These are phyloP conservation scores for Aspergillus sp. DNA, from an alignment of 2,329 filamentous ascomycete genomes.

Conservation along the genomic window DNA sequence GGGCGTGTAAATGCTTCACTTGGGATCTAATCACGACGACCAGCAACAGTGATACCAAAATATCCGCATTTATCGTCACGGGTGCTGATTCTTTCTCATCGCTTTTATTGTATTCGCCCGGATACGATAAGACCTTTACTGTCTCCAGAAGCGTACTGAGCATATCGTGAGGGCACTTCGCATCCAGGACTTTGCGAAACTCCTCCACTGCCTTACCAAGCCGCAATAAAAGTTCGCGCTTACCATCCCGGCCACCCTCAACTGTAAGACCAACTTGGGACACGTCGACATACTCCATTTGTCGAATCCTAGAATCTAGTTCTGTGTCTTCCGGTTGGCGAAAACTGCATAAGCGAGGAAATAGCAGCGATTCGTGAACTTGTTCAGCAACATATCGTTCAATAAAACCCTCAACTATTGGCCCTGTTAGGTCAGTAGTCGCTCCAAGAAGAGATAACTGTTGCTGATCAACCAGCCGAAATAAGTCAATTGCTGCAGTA, in stretches of 20 bases:
- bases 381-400: conserved; percentile 94
- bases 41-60: conserved; percentile 84
- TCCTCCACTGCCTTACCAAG: conserved; percentile 79
- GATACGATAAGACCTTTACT: conserved; percentile 77
- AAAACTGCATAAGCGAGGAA: conserved; percentile 75
- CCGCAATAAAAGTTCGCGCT: conserved; percentile 75
- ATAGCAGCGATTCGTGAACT: conserved; percentile 79
- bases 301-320: conserved; percentile 82
- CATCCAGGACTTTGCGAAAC: conserved; percentile 79
- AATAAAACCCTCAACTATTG: conserved; percentile 87
- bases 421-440: conserved; percentile 89
- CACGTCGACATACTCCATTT: conserved; percentile 92
- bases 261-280: conserved; percentile 90
- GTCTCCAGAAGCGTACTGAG: conserved; percentile 75
- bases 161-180: conserved; percentile 85
- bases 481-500: conserved; percentile 89
- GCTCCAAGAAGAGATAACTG: conserved; percentile 88
- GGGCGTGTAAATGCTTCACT: conserved; percentile 80
- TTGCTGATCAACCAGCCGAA: conserved; percentile 93
- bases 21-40: conserved; percentile 91
- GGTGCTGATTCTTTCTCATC: conserved; percentile 55
- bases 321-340: conserved; percentile 81
- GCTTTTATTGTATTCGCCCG: conserved; percentile 46
- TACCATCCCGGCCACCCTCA: conserved; percentile 73
- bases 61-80: conserved; percentile 79